These are phyloP conservation scores for Neurospora sp. DNA, from an alignment of 2,329 filamentous ascomycete species.

Conservation along the genomic window DNA sequence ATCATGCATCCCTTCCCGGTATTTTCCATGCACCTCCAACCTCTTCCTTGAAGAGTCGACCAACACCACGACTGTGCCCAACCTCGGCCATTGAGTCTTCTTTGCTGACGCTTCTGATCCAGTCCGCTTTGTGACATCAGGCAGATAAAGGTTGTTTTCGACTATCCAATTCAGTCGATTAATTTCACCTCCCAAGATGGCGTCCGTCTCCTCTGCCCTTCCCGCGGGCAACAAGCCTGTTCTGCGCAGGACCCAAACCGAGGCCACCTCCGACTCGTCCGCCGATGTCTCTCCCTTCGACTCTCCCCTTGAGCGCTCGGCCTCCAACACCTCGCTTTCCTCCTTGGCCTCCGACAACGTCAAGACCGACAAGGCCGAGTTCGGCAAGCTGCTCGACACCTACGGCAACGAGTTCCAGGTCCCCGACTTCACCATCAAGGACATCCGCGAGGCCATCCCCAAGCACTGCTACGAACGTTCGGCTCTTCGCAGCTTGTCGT, in stretches of 20 bases:
- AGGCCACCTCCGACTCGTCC: slow-evolving; percentile 35
- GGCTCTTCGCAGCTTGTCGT: slow-evolving; percentile 60
- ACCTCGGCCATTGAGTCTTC: not conserved
- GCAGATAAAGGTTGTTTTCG: not conserved
- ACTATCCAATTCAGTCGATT: not conserved
- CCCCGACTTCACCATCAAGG: slow-evolving; percentile 94
- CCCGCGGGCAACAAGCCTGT: slow-evolving; percentile 33
- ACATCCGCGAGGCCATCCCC: slow-evolving; percentile 93
- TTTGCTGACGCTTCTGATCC: not conserved
- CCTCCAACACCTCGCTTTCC: slow-evolving; percentile 86
- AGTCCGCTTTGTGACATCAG: not conserved
- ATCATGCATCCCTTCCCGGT: not conserved
- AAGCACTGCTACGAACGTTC: slow-evolving; percentile 95
- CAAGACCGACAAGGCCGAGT: slow-evolving; percentile 27
- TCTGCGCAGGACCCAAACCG: slow-evolving; percentile 38
- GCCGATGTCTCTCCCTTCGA: slow-evolving; percentile 48
- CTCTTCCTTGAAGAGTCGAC: not conserved
- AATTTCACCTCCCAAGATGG: slow-evolving; percentile 27
- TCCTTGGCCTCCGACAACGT: slow-evolving; percentile 63
- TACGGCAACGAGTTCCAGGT: slow-evolving; percentile 92
- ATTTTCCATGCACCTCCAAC: not conserved
- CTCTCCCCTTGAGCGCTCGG: slow-evolving; percentile 45
- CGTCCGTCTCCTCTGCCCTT: slow-evolving; percentile 32
- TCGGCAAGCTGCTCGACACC: slow-evolving; percentile 70
- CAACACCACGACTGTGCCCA: not conserved